Evolutionary conservation across 2,329 filamentous ascomycete species (phyloP).

Genomic region (Myriosclerotinia scirpicola): DNA sequence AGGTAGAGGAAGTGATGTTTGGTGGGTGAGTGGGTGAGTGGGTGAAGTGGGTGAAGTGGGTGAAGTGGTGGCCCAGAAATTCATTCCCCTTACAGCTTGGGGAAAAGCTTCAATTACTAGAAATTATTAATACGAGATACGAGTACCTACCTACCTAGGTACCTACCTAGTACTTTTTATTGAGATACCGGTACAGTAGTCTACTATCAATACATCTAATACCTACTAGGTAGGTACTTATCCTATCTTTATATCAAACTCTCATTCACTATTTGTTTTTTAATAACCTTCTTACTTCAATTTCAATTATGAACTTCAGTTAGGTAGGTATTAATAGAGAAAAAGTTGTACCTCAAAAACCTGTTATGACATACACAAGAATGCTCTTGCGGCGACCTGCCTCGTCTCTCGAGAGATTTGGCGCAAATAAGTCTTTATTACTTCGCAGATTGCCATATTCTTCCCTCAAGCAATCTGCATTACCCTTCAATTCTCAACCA

Average conservation of each 20-base stretch:
- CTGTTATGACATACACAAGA: slow-evolving; percentile 11
- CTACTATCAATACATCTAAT: no score
- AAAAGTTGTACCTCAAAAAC: not conserved
- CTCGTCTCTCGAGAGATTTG: slow-evolving; percentile 30
- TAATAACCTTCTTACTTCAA: not conserved
- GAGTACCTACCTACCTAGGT: not conserved
- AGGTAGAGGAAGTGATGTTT: no score
- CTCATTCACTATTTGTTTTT: no score
- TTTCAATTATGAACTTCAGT: slow-evolving; percentile 5
- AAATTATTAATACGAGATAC: slow-evolving; percentile 2
- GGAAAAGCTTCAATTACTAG: no score
- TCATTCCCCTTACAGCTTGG: no score
- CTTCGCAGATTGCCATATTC: slow-evolving; percentile 17
- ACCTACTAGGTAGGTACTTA: no score
- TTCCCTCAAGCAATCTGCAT: not conserved
- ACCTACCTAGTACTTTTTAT: not conserved
- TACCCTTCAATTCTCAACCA: not conserved
- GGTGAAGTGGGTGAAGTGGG: no score
- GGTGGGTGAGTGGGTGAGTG: no score
- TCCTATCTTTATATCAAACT: no score
- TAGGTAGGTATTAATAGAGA: not conserved
- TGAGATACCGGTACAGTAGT: no score
- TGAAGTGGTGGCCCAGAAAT: no score
- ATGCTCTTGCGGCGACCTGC: slow-evolving; percentile 34
- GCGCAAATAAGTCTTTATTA: slow-evolving; percentile 15